Conservation (phyloP, 768 basidiomycete species). For the Naganishia kalamii region DNA sequence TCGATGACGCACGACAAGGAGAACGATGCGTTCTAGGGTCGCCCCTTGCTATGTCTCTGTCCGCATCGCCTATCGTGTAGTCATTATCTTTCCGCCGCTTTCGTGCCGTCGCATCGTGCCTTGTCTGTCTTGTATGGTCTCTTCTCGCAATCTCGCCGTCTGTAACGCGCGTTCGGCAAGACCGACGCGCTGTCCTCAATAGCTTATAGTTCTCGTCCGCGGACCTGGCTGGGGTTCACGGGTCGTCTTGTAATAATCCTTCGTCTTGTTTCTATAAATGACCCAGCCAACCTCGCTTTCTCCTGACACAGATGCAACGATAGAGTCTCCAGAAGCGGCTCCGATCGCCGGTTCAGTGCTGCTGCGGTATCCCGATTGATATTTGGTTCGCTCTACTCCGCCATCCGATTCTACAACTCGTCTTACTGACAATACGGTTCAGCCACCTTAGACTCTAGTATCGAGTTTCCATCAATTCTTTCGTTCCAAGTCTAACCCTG, state of each 20-base stretch:
- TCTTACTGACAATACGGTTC: too few relatives aligned
- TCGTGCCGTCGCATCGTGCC: background rate
- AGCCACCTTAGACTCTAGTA: too few relatives aligned
- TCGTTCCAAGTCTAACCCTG: background rate
- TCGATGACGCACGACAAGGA: slow-evolving; percentile 7
- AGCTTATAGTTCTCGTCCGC: background rate
- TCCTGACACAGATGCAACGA: background rate
- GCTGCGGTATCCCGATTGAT: too few relatives aligned
- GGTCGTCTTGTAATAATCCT: slow-evolving; percentile 1
- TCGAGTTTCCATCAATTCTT: background rate
- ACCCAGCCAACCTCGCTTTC: background rate
- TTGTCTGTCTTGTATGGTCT: background rate
- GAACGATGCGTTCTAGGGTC: slow-evolving; percentile 2
- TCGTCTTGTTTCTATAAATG: slow-evolving; percentile 7
- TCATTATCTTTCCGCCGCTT: background rate
- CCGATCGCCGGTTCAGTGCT: too few relatives aligned
- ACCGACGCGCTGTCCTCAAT: background rate
- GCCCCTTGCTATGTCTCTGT: background rate
- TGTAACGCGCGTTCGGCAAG: background rate
- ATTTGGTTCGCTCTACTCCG: background rate
- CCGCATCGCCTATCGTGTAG: background rate
- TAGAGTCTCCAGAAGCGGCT: background rate
- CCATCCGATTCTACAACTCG: too few relatives aligned
- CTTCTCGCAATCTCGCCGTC: background rate
- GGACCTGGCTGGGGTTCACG: background rate